phyloP scores from a whole-genome alignment of 768 basidiomycete species.

The Nidularia pulvinata region DNA sequence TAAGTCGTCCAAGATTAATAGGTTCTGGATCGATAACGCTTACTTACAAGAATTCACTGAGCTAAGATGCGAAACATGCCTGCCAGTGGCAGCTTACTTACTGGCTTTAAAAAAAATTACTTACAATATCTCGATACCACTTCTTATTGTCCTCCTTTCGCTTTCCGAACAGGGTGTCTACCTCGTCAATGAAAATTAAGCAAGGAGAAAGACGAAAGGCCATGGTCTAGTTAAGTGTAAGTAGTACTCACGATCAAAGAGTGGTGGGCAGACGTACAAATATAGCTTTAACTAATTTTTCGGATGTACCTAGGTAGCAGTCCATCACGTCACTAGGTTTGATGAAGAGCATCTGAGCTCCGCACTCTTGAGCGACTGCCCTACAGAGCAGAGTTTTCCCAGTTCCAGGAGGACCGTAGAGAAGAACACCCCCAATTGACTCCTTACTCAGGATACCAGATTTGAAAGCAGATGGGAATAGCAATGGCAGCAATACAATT shows the following conservation, averaged over 20 bases:
- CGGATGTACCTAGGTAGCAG: too few species aligned
- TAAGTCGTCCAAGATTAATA: too few species aligned
- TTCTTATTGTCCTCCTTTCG: slow-evolving; percentile 3
- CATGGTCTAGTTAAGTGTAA: too few species aligned
- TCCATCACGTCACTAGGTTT: slow-evolving; percentile 11
- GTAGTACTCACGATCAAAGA: too few species aligned
- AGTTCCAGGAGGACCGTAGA: slow-evolving; percentile 51
- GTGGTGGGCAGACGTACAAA: too few species aligned
- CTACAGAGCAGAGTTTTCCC: slow-evolving; percentile 57
- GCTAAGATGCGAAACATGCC: not conserved
- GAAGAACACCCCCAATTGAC: slow-evolving; percentile 54
- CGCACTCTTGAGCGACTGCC: slow-evolving; percentile 36
- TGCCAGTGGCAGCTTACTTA: not conserved
- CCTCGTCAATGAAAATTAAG: slow-evolving; percentile 84
- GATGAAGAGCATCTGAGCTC: slow-evolving; percentile 12
- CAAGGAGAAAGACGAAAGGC: slow-evolving; percentile 73
- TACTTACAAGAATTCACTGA: slow-evolving; percentile 11
- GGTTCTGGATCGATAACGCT: too few species aligned
- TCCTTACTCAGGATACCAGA: slow-evolving; percentile 51
- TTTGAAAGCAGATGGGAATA: slow-evolving; percentile 9
- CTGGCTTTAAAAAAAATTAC: not conserved
- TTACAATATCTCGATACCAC: slow-evolving; percentile 3
- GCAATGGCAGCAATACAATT: slow-evolving; percentile 10
- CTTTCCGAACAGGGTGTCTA: slow-evolving; percentile 59
- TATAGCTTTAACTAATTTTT: too few species aligned